Percentiles rank a stretch among this genome's conserved stretches.
phyloP scores from a whole-genome alignment of 768 basidiomycete genomes.

The Coprinellus micaceus region DNA sequence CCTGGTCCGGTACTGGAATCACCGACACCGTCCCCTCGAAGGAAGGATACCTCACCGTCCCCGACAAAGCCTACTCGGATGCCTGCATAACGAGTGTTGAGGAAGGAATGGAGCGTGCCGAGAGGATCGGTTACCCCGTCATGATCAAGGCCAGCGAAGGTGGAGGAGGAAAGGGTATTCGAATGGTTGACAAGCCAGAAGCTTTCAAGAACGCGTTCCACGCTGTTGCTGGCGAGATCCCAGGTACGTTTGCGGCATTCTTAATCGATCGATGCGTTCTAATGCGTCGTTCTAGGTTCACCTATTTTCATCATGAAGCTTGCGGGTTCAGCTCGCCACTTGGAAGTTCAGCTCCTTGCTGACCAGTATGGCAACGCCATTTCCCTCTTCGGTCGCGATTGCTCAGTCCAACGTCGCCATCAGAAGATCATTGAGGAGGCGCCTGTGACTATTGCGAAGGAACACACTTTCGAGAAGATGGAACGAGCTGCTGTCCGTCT shows the following conservation, averaged over 20 bases:
- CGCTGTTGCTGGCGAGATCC: slow-evolving; percentile 94
- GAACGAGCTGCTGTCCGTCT: slow-evolving; percentile 98
- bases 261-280: slow-evolving; percentile 13
- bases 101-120: slow-evolving; percentile 78
- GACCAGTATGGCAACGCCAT: slow-evolving; percentile 99
- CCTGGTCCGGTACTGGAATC: slow-evolving; percentile 97
- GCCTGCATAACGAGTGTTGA: slow-evolving; percentile 89
- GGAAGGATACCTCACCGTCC: slow-evolving; percentile 90
- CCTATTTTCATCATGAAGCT: slow-evolving; percentile 99
- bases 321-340: slow-evolving; percentile 93
- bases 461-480: slow-evolving; percentile 93
- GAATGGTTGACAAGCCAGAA: slow-evolving; percentile 85
- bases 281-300: slow-evolving; percentile 54
- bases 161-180: slow-evolving; percentile 98
- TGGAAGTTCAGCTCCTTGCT: slow-evolving; percentile 96
- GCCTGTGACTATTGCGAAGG: slow-evolving; percentile 94
- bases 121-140: slow-evolving; percentile 91
- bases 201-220: slow-evolving; percentile 92
- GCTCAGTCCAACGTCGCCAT: slow-evolving; percentile 97
- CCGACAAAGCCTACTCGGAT: slow-evolving; percentile 80
- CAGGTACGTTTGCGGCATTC: slow-evolving; percentile 53
- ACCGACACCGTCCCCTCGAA: slow-evolving; percentile 79
- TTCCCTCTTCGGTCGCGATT: slow-evolving; percentile 97
- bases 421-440: slow-evolving; percentile 99
- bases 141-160: slow-evolving; percentile 99